Percentiles rank a stretch among this genome's conserved stretches.
These are phyloP conservation scores for Leccinum fallax DNA, from an alignment of 1,284 basidiomycete species.

Conservation along the genomic window DNA sequence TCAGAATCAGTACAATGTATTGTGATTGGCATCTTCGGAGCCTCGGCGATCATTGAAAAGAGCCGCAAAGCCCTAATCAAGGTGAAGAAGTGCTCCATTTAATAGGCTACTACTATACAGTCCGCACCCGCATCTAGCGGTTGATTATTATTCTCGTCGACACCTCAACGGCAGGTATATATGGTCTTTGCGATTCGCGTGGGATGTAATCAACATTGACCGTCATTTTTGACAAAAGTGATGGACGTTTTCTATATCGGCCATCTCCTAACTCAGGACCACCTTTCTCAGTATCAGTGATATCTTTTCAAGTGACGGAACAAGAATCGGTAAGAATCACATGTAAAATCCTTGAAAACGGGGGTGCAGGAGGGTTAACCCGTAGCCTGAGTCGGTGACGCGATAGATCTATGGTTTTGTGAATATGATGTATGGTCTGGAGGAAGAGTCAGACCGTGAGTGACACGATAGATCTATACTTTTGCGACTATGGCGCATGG, in stretches of 20 bases:
- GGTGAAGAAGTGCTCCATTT: neutral
- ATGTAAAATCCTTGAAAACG: neutral
- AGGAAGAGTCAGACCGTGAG: neutral
- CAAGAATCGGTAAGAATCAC: neutral
- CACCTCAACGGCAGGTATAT: neutral
- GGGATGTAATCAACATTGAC: neutral
- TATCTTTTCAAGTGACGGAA: neutral
- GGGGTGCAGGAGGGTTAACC: neutral
- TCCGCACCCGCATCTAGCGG: neutral
- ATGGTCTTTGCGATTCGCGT: neutral
- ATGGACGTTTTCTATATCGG: neutral
- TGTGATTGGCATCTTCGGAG: constrained; percentile 21
- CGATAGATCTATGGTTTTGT: neutral
- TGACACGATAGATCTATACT: no score
- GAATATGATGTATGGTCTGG: neutral
- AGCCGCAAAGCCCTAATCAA: neutral
- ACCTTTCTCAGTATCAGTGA: neutral
- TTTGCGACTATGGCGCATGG: no score
- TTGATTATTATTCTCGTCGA: neutral
- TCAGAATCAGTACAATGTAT: neutral
- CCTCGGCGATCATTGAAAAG: constrained; percentile 9
- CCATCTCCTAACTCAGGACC: neutral
- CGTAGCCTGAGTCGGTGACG: neutral
- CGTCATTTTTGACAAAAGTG: neutral
- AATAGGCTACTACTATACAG: neutral